These are phyloP conservation scores for Pigoraptor vietnamica DNA, from an alignment of 78 protist species.

Conservation along the genomic window DNA sequence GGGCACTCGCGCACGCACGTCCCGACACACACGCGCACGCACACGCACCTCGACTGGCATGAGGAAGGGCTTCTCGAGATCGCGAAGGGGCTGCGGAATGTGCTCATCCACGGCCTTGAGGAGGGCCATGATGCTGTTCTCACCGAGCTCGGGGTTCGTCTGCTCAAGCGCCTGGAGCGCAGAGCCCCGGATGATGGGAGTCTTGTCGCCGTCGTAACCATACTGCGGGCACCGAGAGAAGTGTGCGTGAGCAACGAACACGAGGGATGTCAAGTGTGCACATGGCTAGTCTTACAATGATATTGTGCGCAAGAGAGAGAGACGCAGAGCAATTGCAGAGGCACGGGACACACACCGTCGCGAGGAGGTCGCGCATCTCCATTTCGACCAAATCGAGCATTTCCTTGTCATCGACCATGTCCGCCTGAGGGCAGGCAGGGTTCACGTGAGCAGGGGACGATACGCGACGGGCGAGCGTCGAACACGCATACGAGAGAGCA, in stretches of 20 bases:
- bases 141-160: constrained; percentile 39
- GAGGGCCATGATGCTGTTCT: constrained; percentile 55
- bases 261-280: too few relatives aligned
- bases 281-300: too few relatives aligned
- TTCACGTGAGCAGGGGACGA: too few relatives aligned
- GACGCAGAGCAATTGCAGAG: too few relatives aligned
- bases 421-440: too few relatives aligned
- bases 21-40: background rate
- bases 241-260: background rate
- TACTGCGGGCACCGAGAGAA: constrained; percentile 65
- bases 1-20: too few relatives aligned
- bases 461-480: too few relatives aligned
- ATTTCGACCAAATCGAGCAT: constrained; percentile 86
- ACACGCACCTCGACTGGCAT: constrained; percentile 75
- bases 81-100: constrained; percentile 69
- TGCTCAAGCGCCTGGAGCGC: constrained; percentile 80
- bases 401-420: constrained; percentile 81
- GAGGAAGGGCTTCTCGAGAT: constrained; percentile 85
- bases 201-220: constrained; percentile 82
- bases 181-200: constrained; percentile 58
- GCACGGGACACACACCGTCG: too few relatives aligned
- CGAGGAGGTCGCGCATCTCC: constrained; percentile 72
- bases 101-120: constrained; percentile 69
- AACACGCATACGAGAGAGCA: too few relatives aligned
- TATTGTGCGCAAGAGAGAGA: too few relatives aligned